A percentile compares a stretch with the other conserved stretches of the same genome.
Evolutionary conservation across 257 asterid species (phyloP).

Genomic region (Salvia splendens): DNA sequence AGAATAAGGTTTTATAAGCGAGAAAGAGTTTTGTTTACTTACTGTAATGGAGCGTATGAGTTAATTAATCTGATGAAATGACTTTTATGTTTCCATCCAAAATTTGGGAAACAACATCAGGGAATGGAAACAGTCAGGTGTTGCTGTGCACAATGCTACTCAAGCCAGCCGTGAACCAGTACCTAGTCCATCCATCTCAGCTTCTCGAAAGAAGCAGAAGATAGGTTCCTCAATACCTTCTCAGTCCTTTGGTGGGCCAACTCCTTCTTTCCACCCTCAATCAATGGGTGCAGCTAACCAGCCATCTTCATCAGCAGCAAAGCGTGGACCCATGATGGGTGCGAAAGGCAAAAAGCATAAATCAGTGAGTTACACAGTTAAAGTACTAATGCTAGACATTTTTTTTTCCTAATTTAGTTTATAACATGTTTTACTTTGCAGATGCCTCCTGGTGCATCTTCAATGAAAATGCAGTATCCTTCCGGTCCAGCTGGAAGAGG

Average conservation of each 20-base stretch:
- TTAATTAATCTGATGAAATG: not conserved
- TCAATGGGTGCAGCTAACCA: conserved; percentile 50
- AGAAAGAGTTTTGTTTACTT: not conserved
- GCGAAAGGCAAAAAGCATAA: conserved; percentile 60
- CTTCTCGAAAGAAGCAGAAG: conserved; percentile 70
- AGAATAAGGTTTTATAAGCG: conserved; percentile 63
- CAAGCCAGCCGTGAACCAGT: conserved; percentile 56
- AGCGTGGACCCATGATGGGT: conserved; percentile 60
- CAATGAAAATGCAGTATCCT: conserved; percentile 63
- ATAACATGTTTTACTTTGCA: conserved; percentile 31
- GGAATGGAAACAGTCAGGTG: conserved; percentile 63
- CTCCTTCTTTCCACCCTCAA: conserved; percentile 49
- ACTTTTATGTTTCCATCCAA: not conserved
- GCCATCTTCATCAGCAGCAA: conserved; percentile 63
- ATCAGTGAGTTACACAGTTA: conserved; percentile 49
- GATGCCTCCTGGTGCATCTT: conserved; percentile 49
- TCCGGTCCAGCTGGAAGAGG: conserved; percentile 79
- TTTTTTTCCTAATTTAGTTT: conserved; percentile 12
- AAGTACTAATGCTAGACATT: conserved; percentile 6
- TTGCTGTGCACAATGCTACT: conserved; percentile 47
- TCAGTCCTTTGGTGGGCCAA: conserved; percentile 54
- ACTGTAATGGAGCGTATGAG: no score
- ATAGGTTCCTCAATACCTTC: conserved; percentile 50
- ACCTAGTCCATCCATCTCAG: conserved; percentile 70
- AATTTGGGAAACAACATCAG: conserved; percentile 36